Conservation (phyloP, 805 yeast genomes). For the Saccharomycopsis guyanensis region DNA sequence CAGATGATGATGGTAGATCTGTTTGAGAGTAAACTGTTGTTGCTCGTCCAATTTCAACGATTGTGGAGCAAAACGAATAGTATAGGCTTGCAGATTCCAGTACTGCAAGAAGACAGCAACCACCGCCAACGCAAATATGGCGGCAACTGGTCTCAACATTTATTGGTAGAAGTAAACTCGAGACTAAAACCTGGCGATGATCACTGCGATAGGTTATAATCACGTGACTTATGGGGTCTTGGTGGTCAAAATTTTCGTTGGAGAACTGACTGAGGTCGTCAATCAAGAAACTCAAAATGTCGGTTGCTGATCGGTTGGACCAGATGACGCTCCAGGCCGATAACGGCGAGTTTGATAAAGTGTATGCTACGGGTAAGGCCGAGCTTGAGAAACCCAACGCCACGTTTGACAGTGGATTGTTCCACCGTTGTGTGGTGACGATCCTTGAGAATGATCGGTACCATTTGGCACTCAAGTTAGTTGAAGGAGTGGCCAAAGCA, state of each 20-base stretch:
- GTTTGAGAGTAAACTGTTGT: slow-evolving; percentile 42
- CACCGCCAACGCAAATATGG: too few relatives aligned
- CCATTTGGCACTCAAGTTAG: slow-evolving; percentile 8
- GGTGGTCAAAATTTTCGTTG: neutral
- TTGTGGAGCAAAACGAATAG: too few relatives aligned
- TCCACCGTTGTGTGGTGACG: slow-evolving; percentile 11
- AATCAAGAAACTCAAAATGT: too few relatives aligned
- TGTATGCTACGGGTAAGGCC: slow-evolving; percentile 2
- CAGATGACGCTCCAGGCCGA: slow-evolving; percentile 11
- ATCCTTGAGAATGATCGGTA: slow-evolving; percentile 16
- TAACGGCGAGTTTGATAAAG: slow-evolving; percentile 11
- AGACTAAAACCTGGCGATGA: too few relatives aligned
- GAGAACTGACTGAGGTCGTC: too few relatives aligned
- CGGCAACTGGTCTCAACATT: too few relatives aligned
- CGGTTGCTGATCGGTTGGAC: slow-evolving; percentile 13
- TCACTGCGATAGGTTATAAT: too few relatives aligned
- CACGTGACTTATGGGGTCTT: too few relatives aligned
- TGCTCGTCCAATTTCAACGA: too few relatives aligned
- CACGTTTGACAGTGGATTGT: slow-evolving; percentile 4
- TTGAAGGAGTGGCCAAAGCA: neutral
- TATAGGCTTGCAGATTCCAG: too few relatives aligned
- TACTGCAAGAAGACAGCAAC: too few relatives aligned
- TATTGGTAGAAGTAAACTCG: too few relatives aligned
- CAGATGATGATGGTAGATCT: slow-evolving; percentile 56
- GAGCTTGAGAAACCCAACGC: slow-evolving; percentile 8